A percentile compares a stretch with the other conserved stretches of the same genome.
phyloP scores from a whole-genome alignment of 1,139 yeast genomes.

The Hansenula sp. region DNA sequence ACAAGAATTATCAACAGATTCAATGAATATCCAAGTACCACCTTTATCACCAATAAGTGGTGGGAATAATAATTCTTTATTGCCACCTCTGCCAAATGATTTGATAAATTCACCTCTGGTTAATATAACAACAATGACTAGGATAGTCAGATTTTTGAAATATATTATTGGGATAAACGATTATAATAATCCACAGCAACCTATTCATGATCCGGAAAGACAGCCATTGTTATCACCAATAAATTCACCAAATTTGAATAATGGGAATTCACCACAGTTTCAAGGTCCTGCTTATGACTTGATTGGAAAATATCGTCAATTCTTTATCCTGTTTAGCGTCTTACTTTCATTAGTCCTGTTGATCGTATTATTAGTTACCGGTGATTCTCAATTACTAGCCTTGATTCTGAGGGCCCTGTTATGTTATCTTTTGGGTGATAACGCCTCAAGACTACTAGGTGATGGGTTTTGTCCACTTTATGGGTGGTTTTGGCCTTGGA shows the following conservation, averaged over 20 bases:
- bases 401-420: slow-evolving; percentile 12
- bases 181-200: not conserved
- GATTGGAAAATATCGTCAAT: not conserved
- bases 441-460: slow-evolving; percentile 11
- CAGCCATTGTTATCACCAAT: slow-evolving; percentile 14
- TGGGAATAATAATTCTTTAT: not conserved
- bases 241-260: not conserved
- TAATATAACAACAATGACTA: not conserved
- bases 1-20: not conserved
- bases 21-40: not conserved
- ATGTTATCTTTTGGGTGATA: slow-evolving; percentile 17
- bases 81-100: not conserved
- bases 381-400: slow-evolving; percentile 14
- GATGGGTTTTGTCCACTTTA: slow-evolving; percentile 12
- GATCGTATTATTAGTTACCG: slow-evolving; percentile 6
- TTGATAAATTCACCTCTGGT: not conserved
- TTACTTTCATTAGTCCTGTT: slow-evolving; percentile 6
- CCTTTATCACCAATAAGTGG: no score
- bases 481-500: not conserved
- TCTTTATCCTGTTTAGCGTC: not conserved
- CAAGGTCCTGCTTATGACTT: not conserved
- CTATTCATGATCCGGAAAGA: slow-evolving; percentile 11
- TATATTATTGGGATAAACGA: not conserved
- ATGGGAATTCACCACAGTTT: not conserved
- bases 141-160: not conserved